Conservation (phyloP, 2,329 filamentous ascomycete genomes). For the Paraphaeosphaeria sporulosa region DNA sequence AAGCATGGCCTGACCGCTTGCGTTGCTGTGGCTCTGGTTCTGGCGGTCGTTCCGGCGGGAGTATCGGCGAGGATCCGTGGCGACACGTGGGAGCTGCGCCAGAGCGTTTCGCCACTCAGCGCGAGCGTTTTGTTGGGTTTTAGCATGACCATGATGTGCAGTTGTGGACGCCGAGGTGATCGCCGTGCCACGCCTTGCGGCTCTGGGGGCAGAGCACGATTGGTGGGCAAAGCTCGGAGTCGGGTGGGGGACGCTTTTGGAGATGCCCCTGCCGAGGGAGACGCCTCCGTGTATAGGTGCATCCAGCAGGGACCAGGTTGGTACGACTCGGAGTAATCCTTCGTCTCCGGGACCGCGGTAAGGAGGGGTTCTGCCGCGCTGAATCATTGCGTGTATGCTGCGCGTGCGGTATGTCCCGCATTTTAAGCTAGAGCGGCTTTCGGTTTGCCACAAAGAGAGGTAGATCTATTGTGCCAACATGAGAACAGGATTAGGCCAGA, state of each 20-base stretch:
- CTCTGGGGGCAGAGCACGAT: slow-evolving; percentile 2
- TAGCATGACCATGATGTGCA: neutral
- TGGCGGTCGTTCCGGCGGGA: neutral
- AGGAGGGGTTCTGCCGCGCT: neutral
- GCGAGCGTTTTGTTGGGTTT: slow-evolving; percentile 1
- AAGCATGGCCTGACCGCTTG: neutral
- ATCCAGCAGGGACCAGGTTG: neutral
- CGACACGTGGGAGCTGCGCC: slow-evolving; percentile 2
- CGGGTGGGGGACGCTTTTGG: neutral
- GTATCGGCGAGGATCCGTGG: neutral
- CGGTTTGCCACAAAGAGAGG: too few species aligned
- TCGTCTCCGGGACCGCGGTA: neutral
- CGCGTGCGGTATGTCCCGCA: neutral
- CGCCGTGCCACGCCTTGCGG: neutral
- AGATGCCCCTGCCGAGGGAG: neutral
- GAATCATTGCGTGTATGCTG: neutral
- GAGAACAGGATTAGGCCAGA: too few species aligned
- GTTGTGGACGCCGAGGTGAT: neutral
- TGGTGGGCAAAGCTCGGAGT: slow-evolving; percentile 2
- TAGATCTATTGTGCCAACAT: too few species aligned
- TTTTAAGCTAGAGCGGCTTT: neutral
- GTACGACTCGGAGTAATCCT: neutral
- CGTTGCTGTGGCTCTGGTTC: neutral
- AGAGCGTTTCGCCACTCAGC: slow-evolving; percentile 2
- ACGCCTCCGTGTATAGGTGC: neutral